Percentiles rank a stretch among this genome's conserved stretches.
phyloP scores from a whole-genome alignment of 2,329 filamentous ascomycete species.

The Sarocladiaceae sp. region DNA sequence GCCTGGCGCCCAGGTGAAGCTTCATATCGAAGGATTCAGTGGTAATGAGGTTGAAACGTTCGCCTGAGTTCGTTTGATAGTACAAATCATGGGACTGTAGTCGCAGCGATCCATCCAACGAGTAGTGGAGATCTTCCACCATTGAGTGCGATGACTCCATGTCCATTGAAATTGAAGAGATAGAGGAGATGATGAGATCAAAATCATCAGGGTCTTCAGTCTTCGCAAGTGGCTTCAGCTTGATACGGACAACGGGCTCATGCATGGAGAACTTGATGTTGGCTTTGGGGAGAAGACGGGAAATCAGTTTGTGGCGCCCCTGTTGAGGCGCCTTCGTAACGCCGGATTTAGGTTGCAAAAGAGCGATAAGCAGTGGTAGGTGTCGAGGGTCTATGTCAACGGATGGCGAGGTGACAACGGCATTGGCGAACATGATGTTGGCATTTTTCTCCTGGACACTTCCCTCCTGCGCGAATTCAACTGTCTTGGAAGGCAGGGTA shows the following conservation, averaged over 20 bases:
- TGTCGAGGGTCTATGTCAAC: conserved; percentile 90
- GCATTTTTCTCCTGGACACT: conserved; percentile 81
- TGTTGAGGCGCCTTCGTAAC: conserved; percentile 31
- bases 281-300: conserved; percentile 87
- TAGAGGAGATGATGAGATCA: conserved; percentile 90
- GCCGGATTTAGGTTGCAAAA: conserved; percentile 57
- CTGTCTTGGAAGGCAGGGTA: conserved; percentile 88
- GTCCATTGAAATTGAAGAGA: conserved; percentile 89
- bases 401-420: conserved; percentile 93
- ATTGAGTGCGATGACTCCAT: conserved; percentile 93
- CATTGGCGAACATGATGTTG: conserved; percentile 94
- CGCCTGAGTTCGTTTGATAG: conserved; percentile 82
- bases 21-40: conserved; percentile 88
- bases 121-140: conserved; percentile 81
- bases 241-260: conserved; percentile 88
- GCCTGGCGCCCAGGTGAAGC: conserved; percentile 76
- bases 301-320: conserved; percentile 68
- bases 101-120: conserved; percentile 74
- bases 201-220: conserved; percentile 71
- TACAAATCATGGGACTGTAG: conserved; percentile 86
- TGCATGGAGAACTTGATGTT: conserved; percentile 95
- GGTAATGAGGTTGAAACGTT: conserved; percentile 80
- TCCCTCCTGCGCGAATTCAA: conserved; percentile 71
- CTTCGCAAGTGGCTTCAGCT: conserved; percentile 72
- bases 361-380: conserved; percentile 75